Conservation (phyloP, 768 basidiomycete species). For the Candolleomyces eurysporus region DNA sequence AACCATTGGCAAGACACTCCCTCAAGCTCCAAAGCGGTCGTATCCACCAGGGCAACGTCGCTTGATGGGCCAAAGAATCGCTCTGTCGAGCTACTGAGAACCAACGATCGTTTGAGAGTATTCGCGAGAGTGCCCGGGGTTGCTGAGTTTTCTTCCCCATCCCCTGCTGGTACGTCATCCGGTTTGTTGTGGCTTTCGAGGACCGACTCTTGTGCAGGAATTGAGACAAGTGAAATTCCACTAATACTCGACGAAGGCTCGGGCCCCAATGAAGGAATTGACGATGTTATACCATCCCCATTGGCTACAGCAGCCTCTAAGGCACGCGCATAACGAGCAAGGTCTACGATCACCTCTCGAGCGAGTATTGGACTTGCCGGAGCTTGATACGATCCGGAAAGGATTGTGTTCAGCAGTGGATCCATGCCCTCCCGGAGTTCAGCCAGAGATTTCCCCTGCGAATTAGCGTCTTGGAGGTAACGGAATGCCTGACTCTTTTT, state of each 20-base stretch:
- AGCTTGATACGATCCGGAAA: conserved; percentile 9
- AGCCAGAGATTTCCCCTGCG: neutral
- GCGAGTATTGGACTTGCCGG: conserved; percentile 7
- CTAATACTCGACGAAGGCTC: neutral
- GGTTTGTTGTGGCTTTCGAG: too few species aligned
- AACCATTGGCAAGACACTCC: neutral
- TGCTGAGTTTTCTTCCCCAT: too few species aligned
- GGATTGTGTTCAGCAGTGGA: conserved; percentile 4
- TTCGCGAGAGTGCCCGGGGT: too few species aligned
- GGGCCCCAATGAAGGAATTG: neutral
- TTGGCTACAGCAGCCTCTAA: conserved; percentile 1
- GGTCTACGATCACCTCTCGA: conserved; percentile 4
- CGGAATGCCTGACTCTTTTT: neutral
- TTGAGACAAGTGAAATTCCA: neutral
- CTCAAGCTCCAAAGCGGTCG: neutral
- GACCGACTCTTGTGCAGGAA: too few species aligned
- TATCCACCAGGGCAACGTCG: too few species aligned
- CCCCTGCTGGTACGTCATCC: too few species aligned
- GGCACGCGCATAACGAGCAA: conserved; percentile 9
- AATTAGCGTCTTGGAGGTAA: neutral
- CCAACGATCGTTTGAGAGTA: too few species aligned
- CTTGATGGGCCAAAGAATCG: too few species aligned
- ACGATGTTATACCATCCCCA: neutral
- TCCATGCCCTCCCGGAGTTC: conserved; percentile 8
- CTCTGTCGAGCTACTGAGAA: too few species aligned